Percentiles rank a stretch among this genome's conserved stretches.
These are phyloP conservation scores for Akanthomyces uredinophilus DNA, from an alignment of 2,329 filamentous ascomycete species.

Conservation along the genomic window DNA sequence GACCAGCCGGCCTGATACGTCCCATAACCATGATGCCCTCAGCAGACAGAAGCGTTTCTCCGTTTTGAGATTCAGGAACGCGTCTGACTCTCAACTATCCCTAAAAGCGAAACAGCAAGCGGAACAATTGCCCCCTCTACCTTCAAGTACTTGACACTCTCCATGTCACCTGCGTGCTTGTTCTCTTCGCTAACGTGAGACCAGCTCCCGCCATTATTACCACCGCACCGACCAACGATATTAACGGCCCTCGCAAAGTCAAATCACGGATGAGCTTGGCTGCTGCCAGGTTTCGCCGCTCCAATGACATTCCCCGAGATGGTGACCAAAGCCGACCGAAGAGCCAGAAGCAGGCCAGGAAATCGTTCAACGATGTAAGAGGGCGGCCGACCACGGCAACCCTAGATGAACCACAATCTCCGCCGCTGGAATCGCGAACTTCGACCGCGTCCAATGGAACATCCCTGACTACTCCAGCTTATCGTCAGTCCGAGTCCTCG, in stretches of 20 bases:
- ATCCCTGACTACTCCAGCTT: constrained; percentile 45
- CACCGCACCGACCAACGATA: constrained; percentile 74
- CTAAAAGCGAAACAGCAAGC: constrained; percentile 66
- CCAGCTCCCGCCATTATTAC: constrained; percentile 76
- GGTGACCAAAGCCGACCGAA: background rate
- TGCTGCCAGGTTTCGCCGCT: constrained; percentile 46
- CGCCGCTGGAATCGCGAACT: constrained; percentile 27
- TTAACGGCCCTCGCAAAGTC: constrained; percentile 49
- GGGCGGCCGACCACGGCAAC: constrained; percentile 27
- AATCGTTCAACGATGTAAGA: constrained; percentile 42
- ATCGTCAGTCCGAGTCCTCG: constrained; percentile 66
- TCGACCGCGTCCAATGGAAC: constrained; percentile 26
- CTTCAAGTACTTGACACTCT: constrained; percentile 42
- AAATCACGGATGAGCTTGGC: constrained; percentile 50
- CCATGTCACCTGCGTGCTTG: constrained; percentile 15
- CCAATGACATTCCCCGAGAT: constrained; percentile 40
- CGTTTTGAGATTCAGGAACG: constrained; percentile 81
- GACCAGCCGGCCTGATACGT: constrained; percentile 38
- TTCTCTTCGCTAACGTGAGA: constrained; percentile 22
- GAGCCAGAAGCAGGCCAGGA: constrained; percentile 22
- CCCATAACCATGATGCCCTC: constrained; percentile 50
- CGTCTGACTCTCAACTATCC: constrained; percentile 85
- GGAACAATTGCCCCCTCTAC: constrained; percentile 52
- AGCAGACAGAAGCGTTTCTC: constrained; percentile 58
- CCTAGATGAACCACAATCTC: constrained; percentile 52